Evolutionary conservation across 1,139 yeast species (phyloP), one percentile per base, ranked within the genome.

Genomic region (Debaryomyces fabryi): DNA sequence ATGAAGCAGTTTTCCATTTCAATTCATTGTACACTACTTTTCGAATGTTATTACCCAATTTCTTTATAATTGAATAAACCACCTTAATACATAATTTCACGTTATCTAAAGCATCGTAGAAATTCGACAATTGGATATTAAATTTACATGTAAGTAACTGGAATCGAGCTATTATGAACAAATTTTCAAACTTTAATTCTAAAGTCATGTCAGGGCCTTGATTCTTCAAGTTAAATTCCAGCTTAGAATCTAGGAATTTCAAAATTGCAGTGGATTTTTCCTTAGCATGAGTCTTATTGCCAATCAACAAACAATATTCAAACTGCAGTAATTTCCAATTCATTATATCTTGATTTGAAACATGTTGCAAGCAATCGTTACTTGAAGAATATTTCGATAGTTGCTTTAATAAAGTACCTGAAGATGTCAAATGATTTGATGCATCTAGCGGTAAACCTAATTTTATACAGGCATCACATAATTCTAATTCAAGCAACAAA

Each of bases 1-100:
- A 54, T 1, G 53, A 51, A 0, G 72, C 62, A 1, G 78, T 63
- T 35, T 64, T 66, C 64, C 83, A 66, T 49, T 71, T 69, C 3
- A 75, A 56, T 13, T 59, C 51, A 46, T 67, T 59, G 44, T 54
- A 53, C 4, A 59, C 44, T 3, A 56, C 21, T 42, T 60, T 60
- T 10, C 62, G 49, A 4, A 64, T 57, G 42, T 66, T 68, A 2
- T 53, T 50, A 3, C 68, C 55, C 27, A 70, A 58, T 48, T 73
- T 77, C 49, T 71, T 72, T 43, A 74, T 46, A 2, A 79, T 61
- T 0, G 82, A 77, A 47, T 71, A 70, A 9, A 72, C 55, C 7
- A 80, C 59, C 52, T 76, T 74, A 5, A 78, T 63, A 1, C 78
- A 65, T n/a, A 71, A 63, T 49, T 71, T 76, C 18, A 64, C 53